Conservation (phyloP, 495 filamentous ascomycete species). For the Aspergillus olivimuriae region DNA sequence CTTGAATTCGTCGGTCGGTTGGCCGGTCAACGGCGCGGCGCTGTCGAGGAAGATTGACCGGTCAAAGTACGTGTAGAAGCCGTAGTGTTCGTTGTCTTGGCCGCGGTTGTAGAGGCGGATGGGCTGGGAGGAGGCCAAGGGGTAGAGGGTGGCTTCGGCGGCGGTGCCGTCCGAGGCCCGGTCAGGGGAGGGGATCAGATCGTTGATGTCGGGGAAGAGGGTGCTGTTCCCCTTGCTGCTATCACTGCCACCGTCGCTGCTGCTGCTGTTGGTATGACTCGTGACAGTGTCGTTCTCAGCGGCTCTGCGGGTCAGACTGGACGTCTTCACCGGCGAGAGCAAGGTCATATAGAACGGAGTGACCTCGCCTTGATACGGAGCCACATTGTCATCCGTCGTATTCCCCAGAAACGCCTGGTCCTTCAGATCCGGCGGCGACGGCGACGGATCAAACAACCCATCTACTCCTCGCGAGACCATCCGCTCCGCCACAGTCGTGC, state of each 20-base stretch:
- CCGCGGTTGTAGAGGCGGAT: slow-evolving; percentile 82
- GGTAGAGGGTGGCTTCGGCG: slow-evolving; percentile 60
- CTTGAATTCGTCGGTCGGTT: slow-evolving; percentile 25
- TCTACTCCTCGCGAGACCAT: slow-evolving; percentile 8
- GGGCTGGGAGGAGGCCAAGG: slow-evolving; percentile 66
- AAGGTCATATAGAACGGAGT: slow-evolving; percentile 48
- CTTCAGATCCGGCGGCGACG: slow-evolving; percentile 55
- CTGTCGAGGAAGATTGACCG: slow-evolving; percentile 75
- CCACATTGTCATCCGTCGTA: slow-evolving; percentile 68
- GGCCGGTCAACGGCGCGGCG: slow-evolving; percentile 30
- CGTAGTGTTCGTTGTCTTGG: slow-evolving; percentile 75
- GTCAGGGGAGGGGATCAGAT: slow-evolving; percentile 53
- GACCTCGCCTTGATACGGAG: slow-evolving; percentile 44
- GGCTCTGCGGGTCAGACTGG: slow-evolving; percentile 17
- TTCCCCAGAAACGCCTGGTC: slow-evolving; percentile 78
- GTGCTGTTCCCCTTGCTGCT: too few species aligned
- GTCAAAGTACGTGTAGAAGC: slow-evolving; percentile 89
- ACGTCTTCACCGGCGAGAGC: slow-evolving; percentile 25
- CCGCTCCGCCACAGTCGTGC: slow-evolving; percentile 23
- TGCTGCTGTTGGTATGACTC: too few species aligned
- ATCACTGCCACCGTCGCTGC: too few species aligned
- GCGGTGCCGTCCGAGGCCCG: slow-evolving; percentile 61
- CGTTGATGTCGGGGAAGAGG: slow-evolving; percentile 42
- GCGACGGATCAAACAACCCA: slow-evolving; percentile 47
- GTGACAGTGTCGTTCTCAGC: too few species aligned